Base-by-base conservation (phyloP, 208 protist genomes). In the Leishmania turanica region DNA sequence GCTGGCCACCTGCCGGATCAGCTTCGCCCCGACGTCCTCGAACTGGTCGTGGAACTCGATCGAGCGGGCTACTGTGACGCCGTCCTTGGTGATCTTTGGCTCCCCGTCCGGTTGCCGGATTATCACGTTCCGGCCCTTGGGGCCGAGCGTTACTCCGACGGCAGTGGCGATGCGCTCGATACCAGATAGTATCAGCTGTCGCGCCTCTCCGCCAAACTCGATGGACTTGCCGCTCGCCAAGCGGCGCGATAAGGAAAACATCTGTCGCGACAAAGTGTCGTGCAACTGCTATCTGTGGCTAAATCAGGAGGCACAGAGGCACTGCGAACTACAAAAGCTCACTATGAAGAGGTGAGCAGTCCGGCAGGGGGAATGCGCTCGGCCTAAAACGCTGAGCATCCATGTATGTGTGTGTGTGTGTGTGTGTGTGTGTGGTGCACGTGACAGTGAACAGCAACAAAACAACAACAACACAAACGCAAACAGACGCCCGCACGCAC, bases 21-120 rank as follows among this genome's bases (percentile, higher is more conserved):
- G 87, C 80, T 98, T 95, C 3, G 99, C 99, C 69, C 99, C 99
- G 70, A 99, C 84, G 92, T 99, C 99, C 85, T 99, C 93, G 78
- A 97, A 99, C 80, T 96, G 95, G 91, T 99, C 97, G 81, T 96
- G 89, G 78, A 99, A 99, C 79, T 99, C 99, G 87, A 99, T 99
- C 65, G 95, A 93, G 84, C 99, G 99, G 34, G 99, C 99, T 9
- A 99, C 99, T n/a, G 99, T 99, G n/a, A 99, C 99, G 92, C 99
- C 99, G 85, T 99, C 99, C 92, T 99, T 99, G 51, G 99, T 99
- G 88, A 99, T 99, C 89, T 99, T 99, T 69, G 99, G 99, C 60
- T 98, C 86, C 49, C 99, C 99, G 84, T 98, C 99, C 45, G 90
- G 76, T 86, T 99, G 98, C 49, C 99, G 99, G 71, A 99, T 97